Evolutionary conservation across 345 rosid species (phyloP), one percentile per base, ranked within the genome.

Genomic region (Garcia nutans): DNA sequence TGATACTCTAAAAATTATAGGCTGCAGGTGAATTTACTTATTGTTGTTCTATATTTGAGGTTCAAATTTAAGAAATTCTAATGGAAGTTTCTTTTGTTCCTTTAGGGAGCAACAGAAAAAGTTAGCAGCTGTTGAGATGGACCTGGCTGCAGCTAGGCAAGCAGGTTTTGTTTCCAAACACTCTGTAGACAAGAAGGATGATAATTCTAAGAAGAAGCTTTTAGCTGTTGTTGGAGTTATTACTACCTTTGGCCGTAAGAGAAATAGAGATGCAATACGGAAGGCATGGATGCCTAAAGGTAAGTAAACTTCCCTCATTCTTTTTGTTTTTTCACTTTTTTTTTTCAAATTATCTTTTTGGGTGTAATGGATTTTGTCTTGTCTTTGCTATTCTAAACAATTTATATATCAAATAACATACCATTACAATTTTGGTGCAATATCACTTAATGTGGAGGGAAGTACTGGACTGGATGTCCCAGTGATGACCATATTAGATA

Each of bases 251-350:
- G 98, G 91, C 61, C 90, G 86, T 54, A 88, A 82, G 82, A 90
- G 87, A 82, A 91, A 90, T 70, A 86, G 98, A 74, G 92, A 92
- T 78, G 96, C 97, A 10, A 85, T 92, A 50, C 90, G 98, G 15
- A 90, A 90, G 86, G 93, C 99, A 57, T 93, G 98, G 99, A 89
- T 92, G 95, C 96, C 83, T 24, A 73, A 83, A 1, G 89, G 91
- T 82, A 80, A 68, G 49, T 55, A 70, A 56, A 37, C 41, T 62
- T 69, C 19, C n/a, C 41, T 37, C n/a, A n/a, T n/a, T 54, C 58
- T 16, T 20, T 54, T 17, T 54, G 58, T 54, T 54, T 54, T 54
- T 54, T 1, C 5, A 1, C 5, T 54, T 54, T 54, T 17, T 54
- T 52, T 52, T 52, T 28, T 28, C 0, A 37, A 47, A 8, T 47